Evolutionary conservation across 805 yeast species (phyloP).

Genomic region (Dipodascus geniculatus): DNA sequence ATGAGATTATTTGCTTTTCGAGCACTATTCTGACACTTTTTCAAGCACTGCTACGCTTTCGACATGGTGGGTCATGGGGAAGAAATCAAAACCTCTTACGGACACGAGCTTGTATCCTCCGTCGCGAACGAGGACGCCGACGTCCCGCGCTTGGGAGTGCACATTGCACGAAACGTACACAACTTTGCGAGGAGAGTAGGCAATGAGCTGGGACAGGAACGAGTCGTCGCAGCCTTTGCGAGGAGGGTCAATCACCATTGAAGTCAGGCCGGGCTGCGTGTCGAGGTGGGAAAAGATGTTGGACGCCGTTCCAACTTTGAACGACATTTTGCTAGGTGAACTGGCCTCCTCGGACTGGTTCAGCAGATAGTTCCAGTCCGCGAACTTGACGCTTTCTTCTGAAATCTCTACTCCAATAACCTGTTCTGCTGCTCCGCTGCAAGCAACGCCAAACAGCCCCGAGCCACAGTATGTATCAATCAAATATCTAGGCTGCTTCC

Average conservation of each 20-base stretch:
- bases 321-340: conserved; percentile 61
- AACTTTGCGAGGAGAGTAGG: conserved; percentile 70
- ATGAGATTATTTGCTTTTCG: not conserved
- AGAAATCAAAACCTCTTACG: conserved; percentile 89
- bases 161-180: conserved; percentile 97
- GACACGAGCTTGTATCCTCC: conserved; percentile 69
- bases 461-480: conserved; percentile 97
- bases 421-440: conserved; percentile 66
- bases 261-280: conserved; percentile 63
- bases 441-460: conserved; percentile 82
- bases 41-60: conserved; percentile 71
- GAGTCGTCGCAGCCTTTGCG: conserved; percentile 92
- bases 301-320: conserved; percentile 89
- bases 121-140: conserved; percentile 65
- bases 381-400: conserved; percentile 83
- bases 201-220: conserved; percentile 75
- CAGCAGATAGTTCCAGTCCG: conserved; percentile 63
- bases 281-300: conserved; percentile 55
- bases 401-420: conserved; percentile 92
- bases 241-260: conserved; percentile 93
- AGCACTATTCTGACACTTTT: not conserved
- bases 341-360: conserved; percentile 83
- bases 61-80: conserved; percentile 90
- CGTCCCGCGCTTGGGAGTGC: conserved; percentile 92
- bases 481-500: conserved; percentile 42